A percentile compares a stretch with the other conserved stretches of the same genome.
These are phyloP conservation scores for Phytophthora sojae DNA, from an alignment of 352 stramenopile species.

Conservation along the genomic window DNA sequence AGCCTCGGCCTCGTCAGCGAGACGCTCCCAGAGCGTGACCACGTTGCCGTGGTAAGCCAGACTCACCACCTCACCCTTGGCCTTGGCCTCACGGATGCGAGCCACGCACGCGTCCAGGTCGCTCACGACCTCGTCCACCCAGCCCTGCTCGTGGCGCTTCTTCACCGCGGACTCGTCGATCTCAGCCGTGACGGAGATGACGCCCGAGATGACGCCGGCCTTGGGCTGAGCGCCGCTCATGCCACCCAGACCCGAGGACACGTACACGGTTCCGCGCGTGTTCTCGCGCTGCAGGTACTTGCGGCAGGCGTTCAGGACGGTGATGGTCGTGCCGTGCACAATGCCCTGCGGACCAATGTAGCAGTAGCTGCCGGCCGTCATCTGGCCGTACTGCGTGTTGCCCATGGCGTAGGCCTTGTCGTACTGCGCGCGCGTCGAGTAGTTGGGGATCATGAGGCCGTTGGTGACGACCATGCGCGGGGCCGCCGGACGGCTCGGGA, in stretches of 20 bases:
- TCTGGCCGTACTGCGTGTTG: conserved; percentile 90
- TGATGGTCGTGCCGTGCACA: conserved; percentile 92
- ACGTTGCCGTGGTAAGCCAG: conserved; percentile 90
- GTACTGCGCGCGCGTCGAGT: conserved; percentile 86
- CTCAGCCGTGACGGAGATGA: conserved; percentile 89
- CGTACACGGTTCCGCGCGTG: conserved; percentile 83
- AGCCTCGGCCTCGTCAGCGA: conserved; percentile 73
- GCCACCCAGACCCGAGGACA: conserved; percentile 86
- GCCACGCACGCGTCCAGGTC: conserved; percentile 74
- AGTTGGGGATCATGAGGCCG: conserved; percentile 92
- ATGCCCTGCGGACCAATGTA: conserved; percentile 93
- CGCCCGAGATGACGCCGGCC: conserved; percentile 83
- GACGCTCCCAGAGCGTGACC: conserved; percentile 87
- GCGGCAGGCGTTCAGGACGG: conserved; percentile 88
- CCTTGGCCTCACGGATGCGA: conserved; percentile 63
- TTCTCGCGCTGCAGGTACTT: conserved; percentile 86
- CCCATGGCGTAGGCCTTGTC: conserved; percentile 90
- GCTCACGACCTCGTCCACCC: conserved; percentile 85
- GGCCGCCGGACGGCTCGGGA: conserved; percentile 75
- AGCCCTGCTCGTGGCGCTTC: conserved; percentile 88
- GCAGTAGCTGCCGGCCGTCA: conserved; percentile 92
- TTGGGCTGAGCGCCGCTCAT: conserved; percentile 91
- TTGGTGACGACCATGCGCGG: conserved; percentile 91
- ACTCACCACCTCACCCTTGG: conserved; percentile 73
- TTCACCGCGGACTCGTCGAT: conserved; percentile 80